Evolutionary conservation across 352 stramenopile genomes (phyloP), one percentile per base, ranked within the genome.

Genomic region (Phytophthora vignae): DNA sequence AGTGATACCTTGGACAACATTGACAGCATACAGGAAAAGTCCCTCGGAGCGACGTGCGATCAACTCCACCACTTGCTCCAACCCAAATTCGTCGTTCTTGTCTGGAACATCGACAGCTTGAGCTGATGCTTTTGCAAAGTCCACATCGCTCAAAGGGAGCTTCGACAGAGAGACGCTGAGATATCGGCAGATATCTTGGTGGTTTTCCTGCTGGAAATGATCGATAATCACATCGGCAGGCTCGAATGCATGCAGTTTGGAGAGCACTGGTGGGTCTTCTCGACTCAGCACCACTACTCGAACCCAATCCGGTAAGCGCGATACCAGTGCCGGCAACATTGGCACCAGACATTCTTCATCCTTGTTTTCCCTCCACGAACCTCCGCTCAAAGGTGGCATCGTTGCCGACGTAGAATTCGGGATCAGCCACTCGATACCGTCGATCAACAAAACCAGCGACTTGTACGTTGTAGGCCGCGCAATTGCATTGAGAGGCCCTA

Each of bases 11-110:
- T 94, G 79, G 0, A 94, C 87, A 48, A 94, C 88, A 63, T 94
- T 92, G 57, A 90, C 84, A 2, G 87, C 87, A 33, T 94, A 94
- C 22, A 93, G 44, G 38, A 94, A 94, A 22, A 93, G 64, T 3
- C 87, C 87, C 65, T 92, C 85, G 0, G 82, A 85, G 5, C 81
- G 77, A 44, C 76, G 79, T 11, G 84, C 77, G 38, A 92, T 90
- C 48, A 90, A 38, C 14, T 84, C 73, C 0, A 88, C 67, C 76
- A 77, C 31, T 79, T 83, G n/a, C 3, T 61, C 22, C 69, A 81
- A 54, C 64, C 73, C 42, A 67, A 63, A 46, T 31, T 64, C 57
- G 4, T 62, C 7, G 15, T 58, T 64, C 21, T 67, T 53, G 25
- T 53, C 33, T 64, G n/a, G 15, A 5, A 49, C 17, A 21, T 17